Percentiles rank a stretch among this genome's conserved stretches.
These are phyloP conservation scores for Austroboletus niveus DNA, from an alignment of 1,284 basidiomycete species.

Conservation along the genomic window DNA sequence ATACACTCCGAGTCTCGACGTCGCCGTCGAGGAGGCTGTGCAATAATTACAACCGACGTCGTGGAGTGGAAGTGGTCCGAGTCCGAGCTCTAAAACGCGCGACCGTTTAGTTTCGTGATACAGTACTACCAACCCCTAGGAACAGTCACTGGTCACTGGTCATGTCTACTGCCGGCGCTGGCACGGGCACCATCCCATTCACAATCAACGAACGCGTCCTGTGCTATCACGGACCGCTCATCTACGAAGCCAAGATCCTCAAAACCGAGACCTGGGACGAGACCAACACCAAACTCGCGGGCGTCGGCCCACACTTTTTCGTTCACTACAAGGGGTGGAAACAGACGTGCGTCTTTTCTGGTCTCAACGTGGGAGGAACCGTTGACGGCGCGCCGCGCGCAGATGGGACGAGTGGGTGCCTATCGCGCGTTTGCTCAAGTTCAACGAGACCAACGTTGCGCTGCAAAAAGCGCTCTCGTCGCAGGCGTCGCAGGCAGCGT, in stretches of 20 bases:
- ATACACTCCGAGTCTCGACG: no score
- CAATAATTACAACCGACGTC: no score
- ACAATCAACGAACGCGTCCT: constrained; percentile 23
- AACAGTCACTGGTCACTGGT: no score
- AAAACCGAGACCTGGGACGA: constrained; percentile 79
- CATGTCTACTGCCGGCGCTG: constrained; percentile 11
- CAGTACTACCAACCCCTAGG: no score
- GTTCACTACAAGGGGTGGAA: constrained; percentile 99
- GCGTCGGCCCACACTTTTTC: constrained; percentile 81
- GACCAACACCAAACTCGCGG: constrained; percentile 62
- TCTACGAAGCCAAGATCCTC: constrained; percentile 76
- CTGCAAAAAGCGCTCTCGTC: constrained; percentile 66
- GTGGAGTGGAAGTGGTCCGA: no score
- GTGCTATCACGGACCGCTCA: constrained; percentile 29
- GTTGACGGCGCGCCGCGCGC: not conserved
- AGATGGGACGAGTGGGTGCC: constrained; percentile 99
- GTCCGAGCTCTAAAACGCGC: no score
- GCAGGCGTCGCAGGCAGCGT: constrained; percentile 35
- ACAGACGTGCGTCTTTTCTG: constrained; percentile 67
- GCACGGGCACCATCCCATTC: constrained; percentile 15
- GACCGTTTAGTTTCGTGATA: no score
- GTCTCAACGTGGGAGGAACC: not conserved
- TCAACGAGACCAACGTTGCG: constrained; percentile 82
- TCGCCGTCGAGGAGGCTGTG: no score
- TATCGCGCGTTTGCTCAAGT: constrained; percentile 78